Evolutionary conservation across 2,329 filamentous ascomycete genomes (phyloP), one percentile per base, ranked within the genome.

Genomic region (Fusarium anguioides): DNA sequence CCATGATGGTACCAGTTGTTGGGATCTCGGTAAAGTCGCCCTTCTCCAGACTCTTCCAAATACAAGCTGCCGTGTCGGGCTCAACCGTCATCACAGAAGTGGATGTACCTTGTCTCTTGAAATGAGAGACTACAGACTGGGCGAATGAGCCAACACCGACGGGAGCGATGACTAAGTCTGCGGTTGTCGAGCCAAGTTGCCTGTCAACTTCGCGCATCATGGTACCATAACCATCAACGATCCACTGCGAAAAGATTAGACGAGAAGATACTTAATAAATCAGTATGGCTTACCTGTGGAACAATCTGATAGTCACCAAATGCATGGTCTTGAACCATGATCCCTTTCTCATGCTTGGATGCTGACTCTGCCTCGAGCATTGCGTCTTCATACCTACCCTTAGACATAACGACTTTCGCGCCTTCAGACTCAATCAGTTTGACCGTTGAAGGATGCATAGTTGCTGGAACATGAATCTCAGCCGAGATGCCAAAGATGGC

Each of bases 151-250:
- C 92, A 0, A 92, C 91, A 0, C 92, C 92, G 3, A 91, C 89
- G 0, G 91, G 89, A 0, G 85, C 84, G 15, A 95, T 75, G 27
- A 89, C 82, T 11, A 87, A 77, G 8, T 83, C 80, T 6, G 77
- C 63, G 3, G 72, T 75, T 0, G 78, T 74, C 1, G 79, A 66
- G 0, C 78, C 76, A 0, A 81, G 73, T 72, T 94, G 91, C 20
- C 81, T 74, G 47, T 93, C 90, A 0, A 87, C 80, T 72, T 96
- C 92, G 5, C 78, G 75, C 63, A 94, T 80, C 84, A 94, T 89
- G 0, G 91, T 93, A 6, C 82, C 82, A 71, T 95, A 96, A 0
- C 92, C 92, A 61, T 95, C 88, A 0, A 93, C 89, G 21, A 94
- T 90, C 88, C 90, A 94, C 76, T 86, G 44, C 8, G 5, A 17